These are phyloP conservation scores for Halteria grandinella DNA, from an alignment of 73 alveolate species.

Conservation along the genomic window DNA sequence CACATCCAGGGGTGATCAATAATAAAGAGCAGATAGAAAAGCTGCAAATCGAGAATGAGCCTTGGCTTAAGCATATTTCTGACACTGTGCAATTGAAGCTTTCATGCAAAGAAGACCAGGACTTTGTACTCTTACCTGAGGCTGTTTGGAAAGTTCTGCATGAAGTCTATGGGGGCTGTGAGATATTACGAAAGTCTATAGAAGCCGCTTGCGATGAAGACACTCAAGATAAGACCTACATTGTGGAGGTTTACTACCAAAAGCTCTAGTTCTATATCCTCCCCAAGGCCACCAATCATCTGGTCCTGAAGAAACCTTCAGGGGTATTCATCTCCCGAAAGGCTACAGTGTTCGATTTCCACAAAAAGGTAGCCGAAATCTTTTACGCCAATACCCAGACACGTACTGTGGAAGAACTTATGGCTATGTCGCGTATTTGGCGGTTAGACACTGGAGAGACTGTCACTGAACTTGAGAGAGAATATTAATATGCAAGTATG, in stretches of 20 bases:
- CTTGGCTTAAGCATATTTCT: neutral
- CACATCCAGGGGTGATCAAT: neutral
- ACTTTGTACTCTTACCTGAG: slow-evolving; percentile 14
- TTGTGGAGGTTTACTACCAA: slow-evolving; percentile 7
- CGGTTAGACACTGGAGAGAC: slow-evolving; percentile 32
- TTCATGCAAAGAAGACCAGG: slow-evolving; percentile 38
- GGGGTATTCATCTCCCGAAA: neutral
- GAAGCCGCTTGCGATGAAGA: neutral
- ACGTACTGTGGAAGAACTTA: slow-evolving; percentile 1
- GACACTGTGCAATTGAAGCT: slow-evolving; percentile 3
- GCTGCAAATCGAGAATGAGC: neutral
- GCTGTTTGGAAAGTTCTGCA: neutral
- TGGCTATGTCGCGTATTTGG: slow-evolving; percentile 31
- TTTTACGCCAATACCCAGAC: neutral
- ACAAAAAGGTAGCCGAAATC: slow-evolving; percentile 18
- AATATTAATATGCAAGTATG: neutral
- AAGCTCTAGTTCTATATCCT: slow-evolving; percentile 11
- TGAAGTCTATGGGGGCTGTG: slow-evolving; percentile 12
- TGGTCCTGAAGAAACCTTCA: slow-evolving; percentile 18
- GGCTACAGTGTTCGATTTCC: slow-evolving; percentile 11
- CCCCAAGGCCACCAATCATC: slow-evolving; percentile 15
- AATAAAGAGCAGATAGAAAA: neutral
- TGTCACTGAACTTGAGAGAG: slow-evolving; percentile 24
- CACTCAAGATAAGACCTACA: neutral
- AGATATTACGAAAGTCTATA: slow-evolving; percentile 1